Conservation (phyloP, 257 asterid genomes). For the Petrea volubilis region DNA sequence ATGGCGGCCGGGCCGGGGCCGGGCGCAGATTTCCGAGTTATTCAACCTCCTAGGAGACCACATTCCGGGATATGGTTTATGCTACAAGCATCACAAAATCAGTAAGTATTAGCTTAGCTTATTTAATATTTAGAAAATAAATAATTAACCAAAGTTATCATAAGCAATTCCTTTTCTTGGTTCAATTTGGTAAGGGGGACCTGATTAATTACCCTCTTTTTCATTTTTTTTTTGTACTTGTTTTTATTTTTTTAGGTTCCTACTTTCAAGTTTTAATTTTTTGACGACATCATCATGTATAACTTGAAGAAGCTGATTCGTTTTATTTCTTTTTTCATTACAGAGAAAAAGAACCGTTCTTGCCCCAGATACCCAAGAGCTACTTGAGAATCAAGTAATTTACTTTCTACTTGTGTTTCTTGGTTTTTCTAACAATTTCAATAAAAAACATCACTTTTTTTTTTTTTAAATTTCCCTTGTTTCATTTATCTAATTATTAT, state of each 20-base stretch:
- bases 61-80: conserved; percentile 89
- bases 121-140: background rate
- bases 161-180: background rate
- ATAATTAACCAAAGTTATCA: background rate
- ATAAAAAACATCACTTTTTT: background rate
- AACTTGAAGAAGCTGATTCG: background rate
- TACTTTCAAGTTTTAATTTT: background rate
- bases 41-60: conserved; percentile 78
- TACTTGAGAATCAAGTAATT: conserved; percentile 91
- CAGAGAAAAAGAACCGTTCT: conserved; percentile 78
- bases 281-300: conserved; percentile 19
- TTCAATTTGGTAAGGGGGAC: background rate
- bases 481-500: background rate
- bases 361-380: conserved; percentile 93
- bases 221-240: background rate
- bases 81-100: conserved; percentile 72
- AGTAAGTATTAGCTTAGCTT: conserved; percentile 47
- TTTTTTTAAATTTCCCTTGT: background rate
- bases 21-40: conserved; percentile 61
- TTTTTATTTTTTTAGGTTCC: conserved; percentile 2
- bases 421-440: background rate
- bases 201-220: background rate
- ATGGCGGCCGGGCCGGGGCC: conserved; percentile 14
- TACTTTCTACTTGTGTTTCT: background rate
- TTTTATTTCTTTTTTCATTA: conserved; percentile 1